These are phyloP conservation scores for Ceratobasidium sp. DNA, from an alignment of 1,284 basidiomycete genomes.

Conservation along the genomic window DNA sequence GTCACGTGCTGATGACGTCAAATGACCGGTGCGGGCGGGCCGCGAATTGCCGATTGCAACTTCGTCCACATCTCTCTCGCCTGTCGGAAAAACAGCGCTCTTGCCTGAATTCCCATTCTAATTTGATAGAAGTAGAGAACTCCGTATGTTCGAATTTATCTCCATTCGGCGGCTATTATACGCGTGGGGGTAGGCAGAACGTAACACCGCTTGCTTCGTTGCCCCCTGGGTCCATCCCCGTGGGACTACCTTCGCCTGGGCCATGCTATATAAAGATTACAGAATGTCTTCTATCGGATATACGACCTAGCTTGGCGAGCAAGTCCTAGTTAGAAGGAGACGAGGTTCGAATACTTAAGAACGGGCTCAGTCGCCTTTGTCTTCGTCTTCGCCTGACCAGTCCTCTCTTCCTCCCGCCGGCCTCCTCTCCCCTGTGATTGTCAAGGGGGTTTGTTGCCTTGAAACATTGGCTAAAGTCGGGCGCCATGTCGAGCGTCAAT, in stretches of 20 bases:
- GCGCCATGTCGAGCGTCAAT: slow-evolving; percentile 56
- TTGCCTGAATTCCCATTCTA: slow-evolving; percentile 14
- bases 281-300: slow-evolving; percentile 37
- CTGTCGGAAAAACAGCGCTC: slow-evolving; percentile 8
- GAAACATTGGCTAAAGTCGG: not conserved
- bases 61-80: slow-evolving; percentile 5
- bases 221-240: slow-evolving; percentile 30
- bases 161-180: slow-evolving; percentile 5
- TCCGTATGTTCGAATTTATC: slow-evolving; percentile 11
- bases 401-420: slow-evolving; percentile 23
- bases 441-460: slow-evolving; percentile 1
- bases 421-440: slow-evolving; percentile 2
- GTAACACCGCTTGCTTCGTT: slow-evolving; percentile 32
- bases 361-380: slow-evolving; percentile 22
- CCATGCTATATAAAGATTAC: slow-evolving; percentile 14
- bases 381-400: slow-evolving; percentile 42
- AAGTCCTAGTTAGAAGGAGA: not conserved
- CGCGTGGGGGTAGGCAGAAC: slow-evolving; percentile 7
- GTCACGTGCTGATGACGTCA: slow-evolving; percentile 1
- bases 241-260: slow-evolving; percentile 18
- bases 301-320: slow-evolving; percentile 34
- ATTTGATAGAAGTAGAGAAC: slow-evolving; percentile 23
- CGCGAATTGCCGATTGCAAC: not conserved
- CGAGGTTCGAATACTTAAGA: slow-evolving; percentile 42
- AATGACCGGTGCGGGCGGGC: slow-evolving; percentile 16